These are phyloP conservation scores for Neocucurbitaria cava DNA, from an alignment of 2,329 filamentous ascomycete species.

Conservation along the genomic window DNA sequence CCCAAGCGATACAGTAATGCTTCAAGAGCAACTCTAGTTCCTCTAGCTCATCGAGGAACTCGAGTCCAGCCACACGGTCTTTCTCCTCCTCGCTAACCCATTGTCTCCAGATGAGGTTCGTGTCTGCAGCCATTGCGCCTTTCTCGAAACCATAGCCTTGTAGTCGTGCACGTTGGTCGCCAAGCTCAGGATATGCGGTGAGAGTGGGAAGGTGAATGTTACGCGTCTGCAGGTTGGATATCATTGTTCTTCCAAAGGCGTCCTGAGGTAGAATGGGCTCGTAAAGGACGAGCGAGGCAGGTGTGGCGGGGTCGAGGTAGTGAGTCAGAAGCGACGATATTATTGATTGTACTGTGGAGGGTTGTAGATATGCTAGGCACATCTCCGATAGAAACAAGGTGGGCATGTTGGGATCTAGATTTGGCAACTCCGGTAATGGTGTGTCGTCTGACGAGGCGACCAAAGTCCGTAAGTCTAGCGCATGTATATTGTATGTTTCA, in stretches of 20 bases:
- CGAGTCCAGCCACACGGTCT: constrained; percentile 76
- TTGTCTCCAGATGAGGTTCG: constrained; percentile 74
- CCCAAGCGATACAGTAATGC: constrained; percentile 93
- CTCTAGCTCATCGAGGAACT: constrained; percentile 94
- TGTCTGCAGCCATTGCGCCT: constrained; percentile 64
- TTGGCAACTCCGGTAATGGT: constrained; percentile 43
- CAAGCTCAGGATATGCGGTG: constrained; percentile 71
- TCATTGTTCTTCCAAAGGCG: constrained; percentile 90
- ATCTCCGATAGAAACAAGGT: constrained; percentile 93
- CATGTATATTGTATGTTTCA: constrained; percentile 60
- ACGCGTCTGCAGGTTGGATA: constrained; percentile 82
- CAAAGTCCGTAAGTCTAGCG: constrained; percentile 73
- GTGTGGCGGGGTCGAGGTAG: constrained; percentile 54
- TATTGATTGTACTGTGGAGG: constrained; percentile 67
- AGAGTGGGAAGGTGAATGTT: constrained; percentile 87
- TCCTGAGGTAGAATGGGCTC: constrained; percentile 87
- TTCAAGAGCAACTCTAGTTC: constrained; percentile 87
- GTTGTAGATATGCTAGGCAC: constrained; percentile 87
- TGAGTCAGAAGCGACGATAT: constrained; percentile 54
- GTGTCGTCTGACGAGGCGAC: constrained; percentile 29
- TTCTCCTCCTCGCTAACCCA: constrained; percentile 79
- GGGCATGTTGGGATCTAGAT: constrained; percentile 65
- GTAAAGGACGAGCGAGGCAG: constrained; percentile 75
- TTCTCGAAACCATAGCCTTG: constrained; percentile 68
- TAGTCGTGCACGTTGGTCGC: constrained; percentile 73